Conservation (phyloP, 164 flowering plant species). For the Magnolia kwangsiensis region DNA sequence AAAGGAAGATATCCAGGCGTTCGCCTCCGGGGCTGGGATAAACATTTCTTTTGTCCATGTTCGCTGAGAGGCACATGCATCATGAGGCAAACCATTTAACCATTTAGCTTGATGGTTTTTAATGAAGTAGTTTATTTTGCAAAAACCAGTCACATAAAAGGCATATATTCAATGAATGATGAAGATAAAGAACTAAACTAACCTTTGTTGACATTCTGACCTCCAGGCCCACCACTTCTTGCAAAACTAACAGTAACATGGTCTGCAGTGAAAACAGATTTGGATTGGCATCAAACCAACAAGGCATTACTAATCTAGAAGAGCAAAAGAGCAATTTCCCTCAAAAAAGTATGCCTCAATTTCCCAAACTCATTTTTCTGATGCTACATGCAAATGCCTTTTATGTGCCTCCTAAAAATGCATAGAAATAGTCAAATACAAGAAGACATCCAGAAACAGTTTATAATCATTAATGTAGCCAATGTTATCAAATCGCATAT, state of each 20-base stretch:
- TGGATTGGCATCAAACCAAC: not conserved
- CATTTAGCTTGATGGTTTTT: not conserved
- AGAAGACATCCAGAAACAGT: not conserved
- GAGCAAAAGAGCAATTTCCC: not conserved
- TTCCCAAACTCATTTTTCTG: not conserved
- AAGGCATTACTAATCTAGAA: not conserved
- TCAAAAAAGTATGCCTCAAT: not conserved
- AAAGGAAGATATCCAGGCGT: too few species aligned
- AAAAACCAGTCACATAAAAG: too few species aligned
- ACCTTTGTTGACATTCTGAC: constrained; percentile 98
- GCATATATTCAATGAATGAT: not conserved
- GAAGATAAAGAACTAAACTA: constrained; percentile 3
- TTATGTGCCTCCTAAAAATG: not conserved
- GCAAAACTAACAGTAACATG: constrained; percentile 90
- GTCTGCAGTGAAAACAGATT: constrained; percentile 35
- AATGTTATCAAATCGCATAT: too few species aligned
- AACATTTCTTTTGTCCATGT: too few species aligned
- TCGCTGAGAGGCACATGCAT: too few species aligned
- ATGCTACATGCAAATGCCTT: not conserved
- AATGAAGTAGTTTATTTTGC: not conserved
- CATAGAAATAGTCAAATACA: not conserved
- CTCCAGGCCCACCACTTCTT: constrained; percentile 95
- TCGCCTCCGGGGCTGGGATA: too few species aligned
- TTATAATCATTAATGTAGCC: too few species aligned
- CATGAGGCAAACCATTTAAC: too few species aligned